Evolutionary conservation across 768 basidiomycete genomes (phyloP).

Genomic region (Nevesoporus exiguus): DNA sequence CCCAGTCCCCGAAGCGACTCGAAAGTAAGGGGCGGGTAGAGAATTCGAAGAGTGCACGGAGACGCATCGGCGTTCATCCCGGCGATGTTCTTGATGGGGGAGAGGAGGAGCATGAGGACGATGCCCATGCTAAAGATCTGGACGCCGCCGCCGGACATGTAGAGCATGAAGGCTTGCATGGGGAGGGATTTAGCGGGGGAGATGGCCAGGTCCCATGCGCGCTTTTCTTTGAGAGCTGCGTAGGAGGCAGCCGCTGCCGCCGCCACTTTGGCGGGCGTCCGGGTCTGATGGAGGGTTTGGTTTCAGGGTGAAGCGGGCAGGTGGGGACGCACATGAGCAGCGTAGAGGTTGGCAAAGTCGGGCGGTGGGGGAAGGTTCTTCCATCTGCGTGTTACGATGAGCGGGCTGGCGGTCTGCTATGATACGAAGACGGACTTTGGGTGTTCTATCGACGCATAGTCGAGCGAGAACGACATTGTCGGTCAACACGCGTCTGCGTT

Average conservation of each 20-base stretch:
- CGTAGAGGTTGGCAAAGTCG: slow-evolving; percentile 53
- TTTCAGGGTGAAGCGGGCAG: not conserved
- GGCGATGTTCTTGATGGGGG: slow-evolving; percentile 80
- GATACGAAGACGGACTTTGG: slow-evolving; percentile 16
- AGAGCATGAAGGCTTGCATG: slow-evolving; percentile 98
- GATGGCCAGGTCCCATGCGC: slow-evolving; percentile 84
- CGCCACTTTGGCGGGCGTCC: slow-evolving; percentile 35
- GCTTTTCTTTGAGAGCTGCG: slow-evolving; percentile 66
- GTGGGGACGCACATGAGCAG: slow-evolving; percentile 24
- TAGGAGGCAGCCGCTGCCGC: slow-evolving; percentile 45
- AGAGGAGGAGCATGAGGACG: slow-evolving; percentile 86
- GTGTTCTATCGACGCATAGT: slow-evolving; percentile 32
- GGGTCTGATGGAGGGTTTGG: slow-evolving; percentile 39
- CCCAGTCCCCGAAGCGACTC: no score
- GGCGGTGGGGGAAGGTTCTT: slow-evolving; percentile 62
- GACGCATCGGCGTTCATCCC: slow-evolving; percentile 73
- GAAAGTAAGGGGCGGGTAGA: no score
- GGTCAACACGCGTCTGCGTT: not conserved
- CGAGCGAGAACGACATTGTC: slow-evolving; percentile 27
- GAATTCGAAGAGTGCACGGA: no score
- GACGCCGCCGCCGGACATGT: slow-evolving; percentile 95
- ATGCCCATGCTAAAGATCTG: slow-evolving; percentile 98
- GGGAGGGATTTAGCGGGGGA: slow-evolving; percentile 87
- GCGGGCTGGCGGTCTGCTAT: not conserved
- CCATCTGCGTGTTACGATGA: slow-evolving; percentile 43